Evolutionary conservation across 192 early-diverging fungal genomes (phyloP).

Genomic region (Entomortierella beljakovae): DNA sequence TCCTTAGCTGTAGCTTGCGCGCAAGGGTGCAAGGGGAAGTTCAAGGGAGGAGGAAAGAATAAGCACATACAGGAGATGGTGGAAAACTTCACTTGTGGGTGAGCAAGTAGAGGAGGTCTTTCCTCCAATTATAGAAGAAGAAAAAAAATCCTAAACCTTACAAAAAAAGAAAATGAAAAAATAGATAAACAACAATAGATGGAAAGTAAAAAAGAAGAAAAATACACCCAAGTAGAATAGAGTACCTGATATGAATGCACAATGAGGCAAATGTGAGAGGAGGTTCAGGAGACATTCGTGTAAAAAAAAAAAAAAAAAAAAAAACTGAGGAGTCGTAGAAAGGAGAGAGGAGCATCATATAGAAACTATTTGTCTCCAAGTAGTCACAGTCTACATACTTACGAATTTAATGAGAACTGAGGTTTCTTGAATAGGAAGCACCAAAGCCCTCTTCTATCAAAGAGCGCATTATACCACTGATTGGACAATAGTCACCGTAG

Average conservation of each 20-base stretch:
- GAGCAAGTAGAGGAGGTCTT: conserved; percentile 24
- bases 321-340: neutral
- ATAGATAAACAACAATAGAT: neutral
- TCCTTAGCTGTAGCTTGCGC: neutral
- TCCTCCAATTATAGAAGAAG: conserved; percentile 15
- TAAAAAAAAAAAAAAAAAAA: neutral
- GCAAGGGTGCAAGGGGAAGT: conserved; percentile 12
- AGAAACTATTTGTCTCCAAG: neutral
- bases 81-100: conserved; percentile 1
- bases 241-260: no score
- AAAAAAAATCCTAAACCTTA: no score
- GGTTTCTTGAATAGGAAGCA: no score
- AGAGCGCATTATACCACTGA: neutral
- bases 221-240: no score
- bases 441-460: no score
- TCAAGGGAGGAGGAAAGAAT: conserved; percentile 30
- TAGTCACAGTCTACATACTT: neutral
- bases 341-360: neutral
- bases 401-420: no score
- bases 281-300: conserved; percentile 3
- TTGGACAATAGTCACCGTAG: neutral
- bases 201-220: no score
- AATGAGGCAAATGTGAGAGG: conserved; percentile 11
- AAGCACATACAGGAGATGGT: conserved; percentile 20
- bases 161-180: no score